A percentile compares a stretch with the other conserved stretches of the same genome.
phyloP scores from a whole-genome alignment of 108 stramenopile species.

The Aurantiochytrium sp. region DNA sequence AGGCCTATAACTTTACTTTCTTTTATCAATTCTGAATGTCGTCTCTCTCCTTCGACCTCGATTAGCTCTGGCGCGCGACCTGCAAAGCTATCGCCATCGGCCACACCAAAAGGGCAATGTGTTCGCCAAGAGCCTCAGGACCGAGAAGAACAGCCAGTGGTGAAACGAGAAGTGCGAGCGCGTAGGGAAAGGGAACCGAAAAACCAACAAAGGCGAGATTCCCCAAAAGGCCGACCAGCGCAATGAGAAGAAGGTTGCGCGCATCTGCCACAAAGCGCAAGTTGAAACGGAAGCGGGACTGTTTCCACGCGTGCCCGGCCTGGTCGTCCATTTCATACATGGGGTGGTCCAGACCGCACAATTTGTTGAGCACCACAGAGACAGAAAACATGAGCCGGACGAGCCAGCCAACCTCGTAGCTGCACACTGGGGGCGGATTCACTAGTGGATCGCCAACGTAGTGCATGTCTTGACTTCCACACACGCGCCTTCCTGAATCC shows the following conservation, averaged over 20 bases:
- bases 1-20: no score
- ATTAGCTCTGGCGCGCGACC: neutral
- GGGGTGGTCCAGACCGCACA: neutral
- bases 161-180: neutral
- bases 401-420: constrained; percentile 7
- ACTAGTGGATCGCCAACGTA: constrained; percentile 6
- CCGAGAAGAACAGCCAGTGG: neutral
- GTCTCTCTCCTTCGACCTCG: no score
- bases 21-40: no score
- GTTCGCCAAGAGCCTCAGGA: neutral
- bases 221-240: neutral
- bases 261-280: neutral
- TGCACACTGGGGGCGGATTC: neutral
- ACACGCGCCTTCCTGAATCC: neutral
- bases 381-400: neutral
- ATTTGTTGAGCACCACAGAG: neutral
- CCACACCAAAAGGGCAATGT: neutral
- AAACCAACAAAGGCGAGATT: neutral
- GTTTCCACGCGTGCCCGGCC: neutral
- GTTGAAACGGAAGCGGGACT: neutral
- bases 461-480: neutral
- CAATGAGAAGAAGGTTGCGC: neutral
- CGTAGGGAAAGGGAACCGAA: neutral
- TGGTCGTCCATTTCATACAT: neutral
- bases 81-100: neutral